A percentile compares a stretch with the other conserved stretches of the same genome.
Evolutionary conservation across 129 eudicot species (phyloP).

Genomic region (Flaveria bidentis): DNA sequence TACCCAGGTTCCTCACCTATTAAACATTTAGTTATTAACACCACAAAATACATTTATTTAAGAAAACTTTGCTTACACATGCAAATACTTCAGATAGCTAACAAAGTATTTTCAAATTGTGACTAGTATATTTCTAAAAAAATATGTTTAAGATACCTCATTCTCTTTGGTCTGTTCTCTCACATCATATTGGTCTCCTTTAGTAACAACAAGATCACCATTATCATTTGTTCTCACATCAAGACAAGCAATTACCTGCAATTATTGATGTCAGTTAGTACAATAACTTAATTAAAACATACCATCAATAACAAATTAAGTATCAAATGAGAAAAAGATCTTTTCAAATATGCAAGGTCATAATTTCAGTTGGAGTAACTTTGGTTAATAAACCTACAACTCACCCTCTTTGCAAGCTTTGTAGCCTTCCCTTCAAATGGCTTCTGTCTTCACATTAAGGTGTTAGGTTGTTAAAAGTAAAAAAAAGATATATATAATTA

Average conservation of each 20-base stretch:
- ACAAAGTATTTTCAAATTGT: background rate
- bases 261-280: slow-evolving; percentile 3
- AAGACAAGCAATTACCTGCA: slow-evolving; percentile 96
- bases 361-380: slow-evolving; percentile 8
- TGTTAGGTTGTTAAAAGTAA: slow-evolving; percentile 44
- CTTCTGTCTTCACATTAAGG: slow-evolving; percentile 80
- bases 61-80: no score
- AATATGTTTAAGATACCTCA: slow-evolving; percentile 52
- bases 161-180: slow-evolving; percentile 83
- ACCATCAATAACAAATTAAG: background rate
- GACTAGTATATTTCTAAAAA: background rate
- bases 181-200: slow-evolving; percentile 99
- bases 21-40: slow-evolving; percentile 12
- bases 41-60: background rate
- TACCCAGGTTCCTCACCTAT: slow-evolving; percentile 96
- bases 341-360: background rate
- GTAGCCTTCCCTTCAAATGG: slow-evolving; percentile 81
- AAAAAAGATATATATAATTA: background rate
- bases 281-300: slow-evolving; percentile 1
- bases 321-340: background rate
- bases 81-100: background rate
- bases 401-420: slow-evolving; percentile 97
- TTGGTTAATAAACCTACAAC: slow-evolving; percentile 27
- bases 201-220: slow-evolving; percentile 97
- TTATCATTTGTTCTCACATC: slow-evolving; percentile 98